These are phyloP conservation scores for Dothistroma septosporum DNA, from an alignment of 2,329 filamentous ascomycete genomes.

Conservation along the genomic window DNA sequence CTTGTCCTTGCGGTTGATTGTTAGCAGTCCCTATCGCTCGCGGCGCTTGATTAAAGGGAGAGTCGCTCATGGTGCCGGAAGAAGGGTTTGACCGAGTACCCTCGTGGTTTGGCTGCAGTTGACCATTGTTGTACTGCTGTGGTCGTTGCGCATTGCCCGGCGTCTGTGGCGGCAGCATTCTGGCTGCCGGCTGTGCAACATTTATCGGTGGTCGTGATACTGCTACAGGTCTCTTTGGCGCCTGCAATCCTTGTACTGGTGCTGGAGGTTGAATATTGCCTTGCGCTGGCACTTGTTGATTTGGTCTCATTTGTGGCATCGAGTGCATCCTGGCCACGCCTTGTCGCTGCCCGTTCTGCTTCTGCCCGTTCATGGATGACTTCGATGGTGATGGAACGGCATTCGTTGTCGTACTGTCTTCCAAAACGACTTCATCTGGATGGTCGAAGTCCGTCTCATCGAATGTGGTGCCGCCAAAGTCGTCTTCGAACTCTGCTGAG, in stretches of 20 bases:
- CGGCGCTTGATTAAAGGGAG: conserved; percentile 29
- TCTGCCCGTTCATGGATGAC: conserved; percentile 14
- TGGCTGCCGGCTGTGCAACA: conserved; percentile 20
- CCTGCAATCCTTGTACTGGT: conserved; percentile 22
- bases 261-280: conserved; percentile 26
- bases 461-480: conserved; percentile 52
- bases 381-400: conserved; percentile 20
- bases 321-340: conserved; percentile 30
- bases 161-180: conserved; percentile 29
- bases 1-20: conserved; percentile 6
- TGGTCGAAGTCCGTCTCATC: conserved; percentile 59
- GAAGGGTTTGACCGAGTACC: conserved; percentile 31
- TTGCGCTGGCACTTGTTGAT: not conserved
- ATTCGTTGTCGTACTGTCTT: conserved; percentile 28
- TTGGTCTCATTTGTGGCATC: conserved; percentile 30
- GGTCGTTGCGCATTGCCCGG: conserved; percentile 29
- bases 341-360: conserved; percentile 23
- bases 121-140: conserved; percentile 14
- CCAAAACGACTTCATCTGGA: conserved; percentile 70
- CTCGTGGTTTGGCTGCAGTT: conserved; percentile 16
- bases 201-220: conserved; percentile 22
- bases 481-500: conserved; percentile 50
- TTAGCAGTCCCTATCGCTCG: conserved; percentile 11
- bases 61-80: conserved; percentile 26
- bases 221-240: conserved; percentile 24